Evolutionary conservation across 352 stramenopile species (phyloP).

Genomic region (Globisporangium okanoganense): DNA sequence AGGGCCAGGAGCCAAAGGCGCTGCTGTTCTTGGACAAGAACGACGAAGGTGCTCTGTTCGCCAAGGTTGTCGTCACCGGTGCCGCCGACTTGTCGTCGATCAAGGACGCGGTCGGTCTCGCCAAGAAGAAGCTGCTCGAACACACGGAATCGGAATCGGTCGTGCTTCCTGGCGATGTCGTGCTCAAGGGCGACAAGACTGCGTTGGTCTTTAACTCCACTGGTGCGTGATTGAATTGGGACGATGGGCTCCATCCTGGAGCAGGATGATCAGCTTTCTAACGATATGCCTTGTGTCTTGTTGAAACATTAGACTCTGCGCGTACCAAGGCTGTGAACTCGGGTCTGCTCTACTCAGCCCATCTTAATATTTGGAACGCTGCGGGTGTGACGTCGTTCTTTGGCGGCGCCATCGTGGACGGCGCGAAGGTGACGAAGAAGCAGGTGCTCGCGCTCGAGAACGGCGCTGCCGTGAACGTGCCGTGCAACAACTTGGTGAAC

Average conservation of each 20-base stretch:
- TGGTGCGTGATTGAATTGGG: conserved; percentile 14
- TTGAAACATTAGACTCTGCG: conserved; percentile 22
- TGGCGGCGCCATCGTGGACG: conserved; percentile 59
- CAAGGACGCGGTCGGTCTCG: conserved; percentile 49
- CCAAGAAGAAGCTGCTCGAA: conserved; percentile 72
- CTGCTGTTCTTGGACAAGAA: conserved; percentile 63
- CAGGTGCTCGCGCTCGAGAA: conserved; percentile 42
- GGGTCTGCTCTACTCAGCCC: conserved; percentile 55
- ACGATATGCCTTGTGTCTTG: not conserved
- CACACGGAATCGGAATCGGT: conserved; percentile 48
- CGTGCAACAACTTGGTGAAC: conserved; percentile 77
- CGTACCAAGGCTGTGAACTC: conserved; percentile 64
- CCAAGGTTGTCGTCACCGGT: conserved; percentile 71
- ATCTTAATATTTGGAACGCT: conserved; percentile 73
- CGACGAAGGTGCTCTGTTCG: conserved; percentile 54
- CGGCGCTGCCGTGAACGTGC: conserved; percentile 57
- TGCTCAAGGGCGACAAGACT: conserved; percentile 61
- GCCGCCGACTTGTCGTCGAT: conserved; percentile 47
- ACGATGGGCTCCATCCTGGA: not conserved
- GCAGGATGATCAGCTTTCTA: not conserved
- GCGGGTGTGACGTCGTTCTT: conserved; percentile 67
- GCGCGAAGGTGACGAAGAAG: conserved; percentile 51
- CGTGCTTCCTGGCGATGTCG: conserved; percentile 47
- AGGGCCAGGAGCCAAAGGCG: conserved; percentile 50
- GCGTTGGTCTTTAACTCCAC: conserved; percentile 70